phyloP scores from a whole-genome alignment of 1,284 basidiomycete species.

The Grifola frondosa region DNA sequence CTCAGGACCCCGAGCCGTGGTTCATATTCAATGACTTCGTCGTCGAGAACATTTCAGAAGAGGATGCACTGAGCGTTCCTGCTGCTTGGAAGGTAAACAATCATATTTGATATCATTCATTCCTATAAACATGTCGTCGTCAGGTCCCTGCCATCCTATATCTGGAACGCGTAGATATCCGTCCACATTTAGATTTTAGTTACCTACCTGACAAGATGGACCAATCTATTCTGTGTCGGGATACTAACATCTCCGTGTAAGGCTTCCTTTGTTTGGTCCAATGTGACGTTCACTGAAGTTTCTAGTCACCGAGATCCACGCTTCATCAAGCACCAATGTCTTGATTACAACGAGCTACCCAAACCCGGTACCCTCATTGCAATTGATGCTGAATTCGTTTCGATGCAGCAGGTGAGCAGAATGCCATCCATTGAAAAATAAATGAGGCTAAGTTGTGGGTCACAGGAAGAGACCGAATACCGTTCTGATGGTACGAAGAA shows the following conservation, averaged over 20 bases:
- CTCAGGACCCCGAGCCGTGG: constrained; percentile 61
- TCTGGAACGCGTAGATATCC: constrained; percentile 75
- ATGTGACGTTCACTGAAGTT: background rate
- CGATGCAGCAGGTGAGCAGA: constrained; percentile 82
- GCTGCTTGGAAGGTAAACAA: constrained; percentile 86
- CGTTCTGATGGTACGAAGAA: constrained; percentile 94
- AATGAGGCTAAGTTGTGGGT: constrained; percentile 4
- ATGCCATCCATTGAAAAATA: background rate
- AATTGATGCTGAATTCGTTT: constrained; percentile 98
- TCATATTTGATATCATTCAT: constrained; percentile 1
- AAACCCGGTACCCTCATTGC: constrained; percentile 85
- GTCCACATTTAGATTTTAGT: constrained; percentile 59
- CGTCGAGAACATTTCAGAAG: constrained; percentile 80
- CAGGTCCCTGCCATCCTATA: constrained; percentile 89
- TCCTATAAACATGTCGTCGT: constrained; percentile 1
- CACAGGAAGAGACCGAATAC: constrained; percentile 90
- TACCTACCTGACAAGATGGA: constrained; percentile 71
- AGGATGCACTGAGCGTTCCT: constrained; percentile 86
- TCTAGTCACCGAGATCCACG: constrained; percentile 59
- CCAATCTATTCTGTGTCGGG: constrained; percentile 75
- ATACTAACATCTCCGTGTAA: constrained; percentile 85
- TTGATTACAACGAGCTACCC: constrained; percentile 80
- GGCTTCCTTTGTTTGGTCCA: constrained; percentile 23
- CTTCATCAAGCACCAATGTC: constrained; percentile 76
- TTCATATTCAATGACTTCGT: constrained; percentile 97